Evolutionary conservation across 2,329 filamentous ascomycete species (phyloP).

Genomic region (Hypoxylon sp.): DNA sequence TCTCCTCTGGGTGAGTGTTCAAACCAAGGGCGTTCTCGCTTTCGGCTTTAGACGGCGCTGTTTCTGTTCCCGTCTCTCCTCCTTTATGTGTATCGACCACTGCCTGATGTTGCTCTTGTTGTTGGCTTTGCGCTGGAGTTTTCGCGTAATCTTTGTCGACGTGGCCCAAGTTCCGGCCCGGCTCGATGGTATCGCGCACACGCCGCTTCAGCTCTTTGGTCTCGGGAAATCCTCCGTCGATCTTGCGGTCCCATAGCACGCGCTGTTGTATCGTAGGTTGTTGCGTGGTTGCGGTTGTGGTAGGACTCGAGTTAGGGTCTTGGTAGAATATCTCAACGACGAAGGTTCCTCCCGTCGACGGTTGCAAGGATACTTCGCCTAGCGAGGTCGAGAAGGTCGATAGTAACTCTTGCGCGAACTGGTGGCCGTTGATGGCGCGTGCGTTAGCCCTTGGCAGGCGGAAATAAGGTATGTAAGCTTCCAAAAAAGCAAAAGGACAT

Average conservation of each 20-base stretch:
- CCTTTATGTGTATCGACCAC: not conserved
- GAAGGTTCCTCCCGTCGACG: conserved; percentile 85
- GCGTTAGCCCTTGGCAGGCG: not conserved
- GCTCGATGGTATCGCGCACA: conserved; percentile 84
- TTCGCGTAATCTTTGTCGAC: conserved; percentile 65
- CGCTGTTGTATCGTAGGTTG: conserved; percentile 53
- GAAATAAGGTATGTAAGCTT: no score
- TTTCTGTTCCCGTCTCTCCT: conserved; percentile 6
- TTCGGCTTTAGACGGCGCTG: not conserved
- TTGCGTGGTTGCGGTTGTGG: conserved; percentile 36
- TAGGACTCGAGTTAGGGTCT: conserved; percentile 7
- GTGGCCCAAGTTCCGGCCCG: conserved; percentile 80
- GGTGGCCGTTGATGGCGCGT: conserved; percentile 8
- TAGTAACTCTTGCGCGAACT: conserved; percentile 95
- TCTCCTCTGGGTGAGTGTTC: conserved; percentile 14
- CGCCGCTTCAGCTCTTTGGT: conserved; percentile 89
- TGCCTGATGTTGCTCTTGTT: no score
- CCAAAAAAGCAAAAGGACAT: no score
- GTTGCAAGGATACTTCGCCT: conserved; percentile 88
- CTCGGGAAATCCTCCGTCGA: conserved; percentile 90
- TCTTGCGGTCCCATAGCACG: conserved; percentile 86
- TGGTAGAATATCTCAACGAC: conserved; percentile 68
- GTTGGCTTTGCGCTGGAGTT: not conserved
- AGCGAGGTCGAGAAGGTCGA: conserved; percentile 87
- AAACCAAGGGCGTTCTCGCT: conserved; percentile 17